Conservation (phyloP, 2,329 filamentous ascomycete genomes). For the Juglanconis oblonga region DNA sequence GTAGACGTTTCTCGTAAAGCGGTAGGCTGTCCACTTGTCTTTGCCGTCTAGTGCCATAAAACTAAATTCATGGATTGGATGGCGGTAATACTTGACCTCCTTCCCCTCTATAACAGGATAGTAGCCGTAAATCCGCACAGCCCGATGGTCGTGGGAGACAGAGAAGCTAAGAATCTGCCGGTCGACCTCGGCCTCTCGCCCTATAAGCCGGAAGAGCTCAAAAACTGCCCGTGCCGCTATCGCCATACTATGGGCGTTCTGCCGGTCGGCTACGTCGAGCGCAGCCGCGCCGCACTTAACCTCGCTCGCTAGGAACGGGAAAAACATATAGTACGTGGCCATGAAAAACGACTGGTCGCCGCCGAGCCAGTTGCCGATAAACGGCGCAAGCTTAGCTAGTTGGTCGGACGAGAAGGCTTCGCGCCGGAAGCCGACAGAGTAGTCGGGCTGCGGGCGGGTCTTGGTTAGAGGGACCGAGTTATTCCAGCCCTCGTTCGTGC, state of each 20-base stretch:
- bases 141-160: slow-evolving; percentile 33
- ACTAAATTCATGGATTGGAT: slow-evolving; percentile 32
- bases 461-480: slow-evolving; percentile 34
- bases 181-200: slow-evolving; percentile 34
- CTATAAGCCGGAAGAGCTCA: slow-evolving; percentile 36
- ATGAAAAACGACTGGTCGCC: slow-evolving; percentile 41
- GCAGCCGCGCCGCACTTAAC: slow-evolving; percentile 40
- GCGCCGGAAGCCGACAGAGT: slow-evolving; percentile 39
- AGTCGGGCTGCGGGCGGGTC: slow-evolving; percentile 41
- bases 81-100: slow-evolving; percentile 32
- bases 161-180: slow-evolving; percentile 42
- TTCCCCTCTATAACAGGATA: slow-evolving; percentile 35
- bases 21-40: slow-evolving; percentile 36
- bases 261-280: slow-evolving; percentile 35
- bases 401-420: slow-evolving; percentile 41
- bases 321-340: slow-evolving; percentile 44
- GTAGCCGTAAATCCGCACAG: slow-evolving; percentile 37
- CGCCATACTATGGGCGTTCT: slow-evolving; percentile 40
- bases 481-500: slow-evolving; percentile 40
- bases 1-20: slow-evolving; percentile 35
- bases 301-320: slow-evolving; percentile 48
- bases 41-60: slow-evolving; percentile 31
- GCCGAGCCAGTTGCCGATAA: slow-evolving; percentile 31
- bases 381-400: slow-evolving; percentile 38
- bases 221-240: slow-evolving; percentile 36